Base-by-base conservation (phyloP, 225 moss, liverwort and hornwort species). In the Pseudoscleropodium purum region DNA sequence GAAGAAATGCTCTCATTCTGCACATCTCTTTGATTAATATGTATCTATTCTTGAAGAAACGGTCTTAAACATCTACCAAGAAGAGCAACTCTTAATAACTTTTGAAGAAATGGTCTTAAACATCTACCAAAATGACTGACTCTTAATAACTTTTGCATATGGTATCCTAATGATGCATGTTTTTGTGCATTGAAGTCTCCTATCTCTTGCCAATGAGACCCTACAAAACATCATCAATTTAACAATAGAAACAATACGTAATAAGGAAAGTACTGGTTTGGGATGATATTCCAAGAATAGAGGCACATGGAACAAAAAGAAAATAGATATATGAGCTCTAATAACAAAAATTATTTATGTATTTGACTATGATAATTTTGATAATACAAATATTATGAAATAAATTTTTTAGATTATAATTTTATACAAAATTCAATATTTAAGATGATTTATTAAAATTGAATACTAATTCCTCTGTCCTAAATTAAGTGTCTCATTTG, bases 181-280 rank as follows among this genome's bases (percentile, higher is more conserved):
- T 79, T n/a, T 79, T 17, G 6, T 79, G 57, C 26, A 57, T 16
- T 57, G 9, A 79, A 56, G 56, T n/a, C 16, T 37, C 10, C 16
- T 26, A 37, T 54, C 14, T 24, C 20, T 78, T 54, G 15, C 8
- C 7, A 56, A 56, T n/a, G 56, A 14, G 52, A 56, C 9, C 2
- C 4, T 15, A 5, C 15, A 15, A 9, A 25, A 36, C 51, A 76
- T 21, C 0, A 34, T 0, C 2, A 56, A 0, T 56, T 16, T 37
- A 25, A 10, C 25, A n/a, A 57, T n/a, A 56, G 5, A 37, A 15
- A 52, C 0, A 0, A 0, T 25, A 10, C 26, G 25, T 0, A 10
- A 0, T 36, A 51, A 13, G 49, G 21, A 27, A 52, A 23, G 34
- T 8, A 7, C 18, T 2, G 13, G 8, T 13, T 54, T 15, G 1